A percentile compares a stretch with the other conserved stretches of the same genome.
Conservation (phyloP, 2,329 filamentous ascomycete genomes). For the Diaporthe citriasiana region DNA sequence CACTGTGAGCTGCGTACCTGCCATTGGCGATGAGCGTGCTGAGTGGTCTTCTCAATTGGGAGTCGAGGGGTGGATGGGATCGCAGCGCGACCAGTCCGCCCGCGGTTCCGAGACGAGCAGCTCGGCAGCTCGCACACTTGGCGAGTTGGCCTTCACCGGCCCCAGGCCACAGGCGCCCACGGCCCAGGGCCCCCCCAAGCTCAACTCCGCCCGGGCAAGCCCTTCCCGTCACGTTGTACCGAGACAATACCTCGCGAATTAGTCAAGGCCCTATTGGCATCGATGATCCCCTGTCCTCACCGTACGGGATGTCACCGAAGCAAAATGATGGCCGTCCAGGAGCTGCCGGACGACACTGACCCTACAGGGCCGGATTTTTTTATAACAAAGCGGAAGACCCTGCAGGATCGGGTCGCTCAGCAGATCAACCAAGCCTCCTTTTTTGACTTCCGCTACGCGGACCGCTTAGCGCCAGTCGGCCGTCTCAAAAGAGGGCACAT, state of each 20-base stretch:
- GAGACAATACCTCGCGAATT: conserved; percentile 32
- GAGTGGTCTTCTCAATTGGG: background rate
- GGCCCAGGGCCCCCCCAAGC: conserved; percentile 9
- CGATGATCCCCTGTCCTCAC: conserved; percentile 29
- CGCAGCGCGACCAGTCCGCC: conserved; percentile 26
- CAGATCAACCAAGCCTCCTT: conserved; percentile 41
- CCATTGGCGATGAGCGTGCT: background rate
- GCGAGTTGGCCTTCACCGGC: conserved; percentile 12
- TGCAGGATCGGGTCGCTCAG: conserved; percentile 41
- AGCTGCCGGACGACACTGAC: conserved; percentile 42
- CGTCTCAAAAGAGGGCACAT: conserved; percentile 41
- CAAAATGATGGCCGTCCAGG: background rate
- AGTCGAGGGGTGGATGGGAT: conserved; percentile 4
- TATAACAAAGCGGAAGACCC: conserved; percentile 37
- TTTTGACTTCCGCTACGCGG: conserved; percentile 39
- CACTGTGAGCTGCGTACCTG: background rate
- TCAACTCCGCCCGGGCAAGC: conserved; percentile 23
- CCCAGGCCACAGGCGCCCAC: conserved; percentile 10
- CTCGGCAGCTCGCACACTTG: conserved; percentile 19
- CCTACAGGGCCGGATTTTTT: conserved; percentile 32
- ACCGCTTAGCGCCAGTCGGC: conserved; percentile 41
- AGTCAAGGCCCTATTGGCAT: conserved; percentile 30
- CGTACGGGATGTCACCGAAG: conserved; percentile 38
- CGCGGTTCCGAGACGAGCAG: conserved; percentile 29
- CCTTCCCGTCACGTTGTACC: conserved; percentile 36